Evolutionary conservation across 1,139 yeast species (phyloP).

Genomic region (Lodderomyces orthopsilosis): DNA sequence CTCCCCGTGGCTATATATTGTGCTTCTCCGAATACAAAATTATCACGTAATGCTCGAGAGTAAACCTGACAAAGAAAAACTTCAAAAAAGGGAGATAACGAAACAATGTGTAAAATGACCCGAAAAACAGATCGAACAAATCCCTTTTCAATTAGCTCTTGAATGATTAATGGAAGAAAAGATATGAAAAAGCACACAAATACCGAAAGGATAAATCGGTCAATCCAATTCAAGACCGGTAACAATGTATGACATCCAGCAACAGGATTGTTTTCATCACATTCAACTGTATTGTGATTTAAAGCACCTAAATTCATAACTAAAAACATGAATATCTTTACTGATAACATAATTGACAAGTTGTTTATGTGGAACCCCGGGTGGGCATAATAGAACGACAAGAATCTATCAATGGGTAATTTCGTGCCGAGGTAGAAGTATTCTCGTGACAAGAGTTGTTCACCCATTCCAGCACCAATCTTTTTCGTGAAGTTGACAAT

Average conservation of each 20-base stretch:
- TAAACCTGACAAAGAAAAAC: conserved; percentile 86
- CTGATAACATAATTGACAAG: conserved; percentile 70
- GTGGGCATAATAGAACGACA: conserved; percentile 87
- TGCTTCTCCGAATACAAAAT: conserved; percentile 80
- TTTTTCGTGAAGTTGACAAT: conserved; percentile 82
- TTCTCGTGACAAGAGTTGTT: conserved; percentile 80
- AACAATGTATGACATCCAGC: conserved; percentile 71
- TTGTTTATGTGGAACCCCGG: conserved; percentile 89
- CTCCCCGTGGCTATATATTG: conserved; percentile 81
- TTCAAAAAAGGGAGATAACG: conserved; percentile 81
- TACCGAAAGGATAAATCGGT: conserved; percentile 75
- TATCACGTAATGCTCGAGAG: conserved; percentile 65
- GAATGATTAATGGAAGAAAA: conserved; percentile 73
- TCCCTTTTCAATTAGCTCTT: conserved; percentile 80
- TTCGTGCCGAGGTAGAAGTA: conserved; percentile 79
- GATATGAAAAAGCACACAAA: conserved; percentile 83
- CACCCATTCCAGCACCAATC: conserved; percentile 96
- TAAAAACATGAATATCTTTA: conserved; percentile 67
- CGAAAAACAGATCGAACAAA: conserved; percentile 58
- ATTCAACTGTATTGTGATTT: conserved; percentile 52
- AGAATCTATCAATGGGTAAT: conserved; percentile 73
- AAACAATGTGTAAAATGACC: conserved; percentile 60
- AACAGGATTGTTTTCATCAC: conserved; percentile 56
- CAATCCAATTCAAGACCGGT: conserved; percentile 79
- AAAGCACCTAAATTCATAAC: conserved; percentile 68